Percentiles rank a stretch among this genome's conserved stretches.
Evolutionary conservation across 108 stramenopile genomes (phyloP).

Genomic region (Chaetoceros tenuissimus): DNA sequence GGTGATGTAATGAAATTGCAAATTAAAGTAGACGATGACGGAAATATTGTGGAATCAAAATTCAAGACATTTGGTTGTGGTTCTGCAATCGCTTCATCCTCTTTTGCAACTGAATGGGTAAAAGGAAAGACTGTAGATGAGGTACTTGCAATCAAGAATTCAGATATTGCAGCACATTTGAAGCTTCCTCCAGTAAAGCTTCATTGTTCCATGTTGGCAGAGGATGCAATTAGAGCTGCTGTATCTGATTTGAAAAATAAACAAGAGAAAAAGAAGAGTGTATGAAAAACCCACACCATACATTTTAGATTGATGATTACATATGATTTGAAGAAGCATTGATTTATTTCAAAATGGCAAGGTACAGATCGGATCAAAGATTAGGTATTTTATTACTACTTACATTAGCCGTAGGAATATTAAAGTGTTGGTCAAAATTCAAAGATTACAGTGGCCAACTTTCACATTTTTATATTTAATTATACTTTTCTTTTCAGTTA

Average conservation of each 20-base stretch:
- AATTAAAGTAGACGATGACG: conserved; percentile 91
- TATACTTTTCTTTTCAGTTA: too few relatives aligned
- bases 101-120: conserved; percentile 98
- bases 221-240: conserved; percentile 98
- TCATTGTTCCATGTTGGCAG: conserved; percentile 98
- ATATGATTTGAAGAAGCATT: too few relatives aligned
- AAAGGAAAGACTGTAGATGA: conserved; percentile 91
- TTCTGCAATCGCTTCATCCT: conserved; percentile 79
- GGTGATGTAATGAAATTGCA: conserved; percentile 99
- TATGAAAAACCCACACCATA: too few relatives aligned
- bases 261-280: conserved; percentile 42
- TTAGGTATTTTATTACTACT: too few relatives aligned
- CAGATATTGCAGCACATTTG: conserved; percentile 96
- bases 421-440: too few relatives aligned
- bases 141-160: conserved; percentile 87
- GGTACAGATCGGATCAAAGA: too few relatives aligned
- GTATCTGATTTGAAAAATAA: conserved; percentile 93
- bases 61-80: conserved; percentile 99
- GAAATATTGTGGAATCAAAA: conserved; percentile 88
- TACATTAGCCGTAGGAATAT: too few relatives aligned
- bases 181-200: conserved; percentile 99
- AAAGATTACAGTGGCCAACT: too few relatives aligned
- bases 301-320: too few relatives aligned
- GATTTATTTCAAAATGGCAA: too few relatives aligned
- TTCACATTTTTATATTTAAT: too few relatives aligned